Percentiles rank a stretch among this genome's conserved stretches.
Conservation (phyloP, 805 yeast genomes). For the Maudiozyma serrabonitensis region DNA sequence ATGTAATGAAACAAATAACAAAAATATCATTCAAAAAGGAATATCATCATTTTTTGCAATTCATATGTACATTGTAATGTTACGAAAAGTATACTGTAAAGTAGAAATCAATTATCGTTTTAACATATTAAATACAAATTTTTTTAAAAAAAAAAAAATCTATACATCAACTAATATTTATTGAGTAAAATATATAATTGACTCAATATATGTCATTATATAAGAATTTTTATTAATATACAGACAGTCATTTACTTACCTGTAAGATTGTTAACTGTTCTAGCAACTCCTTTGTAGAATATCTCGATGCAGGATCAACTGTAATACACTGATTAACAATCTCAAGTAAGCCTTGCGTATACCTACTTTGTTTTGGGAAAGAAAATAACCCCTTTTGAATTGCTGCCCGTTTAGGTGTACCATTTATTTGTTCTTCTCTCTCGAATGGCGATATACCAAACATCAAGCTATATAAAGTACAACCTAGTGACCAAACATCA, state of each 20-base stretch:
- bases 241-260: background rate
- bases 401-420: conserved; percentile 73
- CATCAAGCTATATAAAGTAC: conserved; percentile 66
- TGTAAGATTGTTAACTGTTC: conserved; percentile 29
- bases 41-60: conserved; percentile 1
- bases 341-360: conserved; percentile 45
- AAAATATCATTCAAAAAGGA: conserved; percentile 1
- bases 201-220: background rate
- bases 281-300: conserved; percentile 51
- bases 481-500: conserved; percentile 90
- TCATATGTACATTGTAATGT: conserved; percentile 4
- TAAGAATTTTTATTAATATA: background rate
- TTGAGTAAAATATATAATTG: background rate
- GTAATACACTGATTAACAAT: conserved; percentile 53
- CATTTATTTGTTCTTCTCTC: conserved; percentile 66
- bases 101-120: background rate
- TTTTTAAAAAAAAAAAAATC: background rate
- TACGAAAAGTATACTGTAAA: background rate
- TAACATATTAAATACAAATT: too few relatives aligned
- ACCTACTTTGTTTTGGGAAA: conserved; percentile 29
- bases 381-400: conserved; percentile 57
- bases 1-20: conserved; percentile 18
- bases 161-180: background rate
- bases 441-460: conserved; percentile 84
- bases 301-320: conserved; percentile 53